phyloP scores from a whole-genome alignment of 2,329 filamentous ascomycete species.

The Xylariaceae sp. region DNA sequence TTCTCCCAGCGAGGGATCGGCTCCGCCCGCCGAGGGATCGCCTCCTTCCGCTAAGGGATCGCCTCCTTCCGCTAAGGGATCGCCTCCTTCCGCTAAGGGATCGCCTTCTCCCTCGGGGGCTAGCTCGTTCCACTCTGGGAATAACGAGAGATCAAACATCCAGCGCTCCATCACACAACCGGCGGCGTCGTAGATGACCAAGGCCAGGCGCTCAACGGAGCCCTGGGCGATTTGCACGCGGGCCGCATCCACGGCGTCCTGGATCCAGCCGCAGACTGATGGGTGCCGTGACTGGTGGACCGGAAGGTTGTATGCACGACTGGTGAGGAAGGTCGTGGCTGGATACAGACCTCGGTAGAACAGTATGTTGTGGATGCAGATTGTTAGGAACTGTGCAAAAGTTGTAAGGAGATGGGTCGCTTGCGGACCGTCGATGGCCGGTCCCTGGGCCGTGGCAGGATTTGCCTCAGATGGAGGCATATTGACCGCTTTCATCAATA shows the following conservation, averaged over 20 bases:
- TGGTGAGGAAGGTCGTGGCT: slow-evolving; percentile 66
- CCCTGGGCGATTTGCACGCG: slow-evolving; percentile 61
- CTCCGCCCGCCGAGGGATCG: too few species aligned
- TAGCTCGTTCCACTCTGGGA: slow-evolving; percentile 42
- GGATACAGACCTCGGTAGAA: slow-evolving; percentile 81
- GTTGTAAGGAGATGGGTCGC: slow-evolving; percentile 57
- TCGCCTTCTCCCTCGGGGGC: slow-evolving; percentile 27
- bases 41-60: too few species aligned
- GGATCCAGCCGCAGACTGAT: slow-evolving; percentile 78
- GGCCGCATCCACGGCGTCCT: slow-evolving; percentile 70
- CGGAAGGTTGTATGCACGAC: slow-evolving; percentile 75
- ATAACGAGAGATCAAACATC: slow-evolving; percentile 52
- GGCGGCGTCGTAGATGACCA: slow-evolving; percentile 38
- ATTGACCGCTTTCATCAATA: slow-evolving; percentile 1
- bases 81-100: too few species aligned
- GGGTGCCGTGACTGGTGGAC: slow-evolving; percentile 84
- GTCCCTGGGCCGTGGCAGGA: slow-evolving; percentile 10
- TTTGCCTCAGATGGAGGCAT: slow-evolving; percentile 8
- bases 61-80: too few species aligned
- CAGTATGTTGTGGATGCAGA: slow-evolving; percentile 80
- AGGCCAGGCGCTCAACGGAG: slow-evolving; percentile 40
- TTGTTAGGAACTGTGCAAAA: slow-evolving; percentile 75
- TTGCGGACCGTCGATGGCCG: slow-evolving; percentile 33
- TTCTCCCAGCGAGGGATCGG: too few species aligned
- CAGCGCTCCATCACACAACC: slow-evolving; percentile 52